Evolutionary conservation across 257 asterid species (phyloP).

Genomic region (Solanum etuberosum): DNA sequence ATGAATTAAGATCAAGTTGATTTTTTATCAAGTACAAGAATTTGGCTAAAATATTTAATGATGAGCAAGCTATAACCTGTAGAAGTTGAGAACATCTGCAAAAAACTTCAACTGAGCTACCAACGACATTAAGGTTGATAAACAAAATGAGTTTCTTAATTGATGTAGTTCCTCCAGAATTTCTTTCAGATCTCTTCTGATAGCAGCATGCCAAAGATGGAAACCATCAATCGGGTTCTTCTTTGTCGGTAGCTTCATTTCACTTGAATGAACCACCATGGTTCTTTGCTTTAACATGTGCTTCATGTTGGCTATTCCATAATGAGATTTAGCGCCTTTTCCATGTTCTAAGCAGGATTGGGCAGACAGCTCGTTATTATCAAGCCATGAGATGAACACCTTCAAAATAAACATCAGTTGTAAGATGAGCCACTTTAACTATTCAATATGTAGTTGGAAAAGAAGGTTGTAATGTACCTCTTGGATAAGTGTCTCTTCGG

Average conservation of each 20-base stretch:
- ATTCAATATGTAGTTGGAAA: constrained; percentile 1
- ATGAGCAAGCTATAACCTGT: constrained; percentile 33
- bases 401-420: constrained; percentile 18
- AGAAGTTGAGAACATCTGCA: constrained; percentile 60
- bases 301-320: constrained; percentile 32
- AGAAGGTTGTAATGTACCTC: constrained; percentile 39
- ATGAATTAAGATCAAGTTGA: background rate
- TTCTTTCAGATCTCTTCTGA: constrained; percentile 43
- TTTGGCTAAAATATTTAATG: background rate
- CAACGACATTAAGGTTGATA: constrained; percentile 37
- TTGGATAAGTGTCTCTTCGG: constrained; percentile 58
- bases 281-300: constrained; percentile 28
- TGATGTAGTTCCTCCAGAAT: constrained; percentile 42
- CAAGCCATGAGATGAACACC: constrained; percentile 74
- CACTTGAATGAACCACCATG: constrained; percentile 14
- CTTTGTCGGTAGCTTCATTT: constrained; percentile 14
- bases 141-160: constrained; percentile 39
- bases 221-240: constrained; percentile 39
- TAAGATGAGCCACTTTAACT: constrained; percentile 11
- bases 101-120: constrained; percentile 58
- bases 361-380: constrained; percentile 19
- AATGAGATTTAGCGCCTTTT: constrained; percentile 38
- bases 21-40: background rate
- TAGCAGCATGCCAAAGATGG: constrained; percentile 60
- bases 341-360: constrained; percentile 18